A percentile compares a stretch with the other conserved stretches of the same genome.
These are phyloP conservation scores for Didymella lethalis DNA, from an alignment of 2,329 filamentous ascomycete species.

Conservation along the genomic window DNA sequence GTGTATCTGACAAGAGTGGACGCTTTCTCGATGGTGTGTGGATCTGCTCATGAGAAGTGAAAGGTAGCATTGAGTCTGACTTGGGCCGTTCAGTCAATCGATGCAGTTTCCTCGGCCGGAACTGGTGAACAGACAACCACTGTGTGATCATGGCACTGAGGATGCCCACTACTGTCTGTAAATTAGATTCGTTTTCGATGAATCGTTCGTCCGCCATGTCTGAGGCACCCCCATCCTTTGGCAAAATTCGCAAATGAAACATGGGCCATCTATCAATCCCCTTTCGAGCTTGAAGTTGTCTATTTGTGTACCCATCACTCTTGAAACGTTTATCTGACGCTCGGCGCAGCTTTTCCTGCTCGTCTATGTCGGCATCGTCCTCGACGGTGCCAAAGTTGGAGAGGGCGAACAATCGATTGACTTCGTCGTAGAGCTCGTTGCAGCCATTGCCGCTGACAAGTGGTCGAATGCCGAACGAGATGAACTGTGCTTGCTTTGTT, in stretches of 20 bases:
- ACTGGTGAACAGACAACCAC: conserved; percentile 77
- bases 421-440: conserved; percentile 75
- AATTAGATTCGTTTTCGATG: conserved; percentile 36
- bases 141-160: conserved; percentile 73
- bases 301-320: conserved; percentile 58
- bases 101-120: conserved; percentile 62
- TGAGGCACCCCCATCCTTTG: conserved; percentile 35
- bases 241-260: conserved; percentile 78
- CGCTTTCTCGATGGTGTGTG: background rate
- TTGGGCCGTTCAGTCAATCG: conserved; percentile 13
- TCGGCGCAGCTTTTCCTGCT: conserved; percentile 48
- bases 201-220: conserved; percentile 31
- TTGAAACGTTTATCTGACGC: conserved; percentile 55
- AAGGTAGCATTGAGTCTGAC: conserved; percentile 10
- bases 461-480: conserved; percentile 78
- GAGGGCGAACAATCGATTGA: conserved; percentile 78
- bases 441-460: conserved; percentile 63
- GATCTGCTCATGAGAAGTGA: background rate
- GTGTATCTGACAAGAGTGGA: background rate
- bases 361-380: conserved; percentile 50
- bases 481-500: conserved; percentile 77
- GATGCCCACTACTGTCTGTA: conserved; percentile 69
- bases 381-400: conserved; percentile 78
- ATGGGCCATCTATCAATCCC: conserved; percentile 84
- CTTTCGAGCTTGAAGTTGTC: conserved; percentile 66